Percentiles rank a stretch among this genome's conserved stretches.
phyloP scores from a whole-genome alignment of 108 stramenopile species.

The Craspedostauros australis region DNA sequence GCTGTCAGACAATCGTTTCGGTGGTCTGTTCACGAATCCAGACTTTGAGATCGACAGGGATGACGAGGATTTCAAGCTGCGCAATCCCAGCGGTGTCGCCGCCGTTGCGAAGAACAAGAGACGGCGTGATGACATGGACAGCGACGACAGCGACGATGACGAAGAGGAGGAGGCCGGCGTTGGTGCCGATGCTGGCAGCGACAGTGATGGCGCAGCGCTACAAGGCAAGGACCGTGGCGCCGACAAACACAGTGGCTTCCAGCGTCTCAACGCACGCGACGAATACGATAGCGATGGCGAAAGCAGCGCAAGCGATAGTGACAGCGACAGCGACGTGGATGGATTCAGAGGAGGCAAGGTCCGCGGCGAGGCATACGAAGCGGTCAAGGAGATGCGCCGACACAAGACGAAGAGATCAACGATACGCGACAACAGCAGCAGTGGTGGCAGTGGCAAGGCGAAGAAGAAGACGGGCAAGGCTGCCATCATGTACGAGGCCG shows the following conservation, averaged over 20 bases:
- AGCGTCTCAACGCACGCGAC: slow-evolving; percentile 44
- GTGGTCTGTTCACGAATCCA: slow-evolving; percentile 83
- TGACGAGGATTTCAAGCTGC: slow-evolving; percentile 88
- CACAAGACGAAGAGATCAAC: slow-evolving; percentile 21
- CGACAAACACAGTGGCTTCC: no score
- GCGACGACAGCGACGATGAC: slow-evolving; percentile 62
- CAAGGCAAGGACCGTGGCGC: no score
- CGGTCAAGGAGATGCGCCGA: slow-evolving; percentile 26
- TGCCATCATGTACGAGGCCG: slow-evolving; percentile 68
- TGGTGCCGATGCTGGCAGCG: slow-evolving; percentile 25
- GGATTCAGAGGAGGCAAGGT: slow-evolving; percentile 82
- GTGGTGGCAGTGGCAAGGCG: slow-evolving; percentile 19
- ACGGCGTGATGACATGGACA: slow-evolving; percentile 78
- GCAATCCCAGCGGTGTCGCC: slow-evolving; percentile 89
- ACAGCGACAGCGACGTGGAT: slow-evolving; percentile 65
- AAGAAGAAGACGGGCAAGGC: slow-evolving; percentile 40
- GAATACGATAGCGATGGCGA: slow-evolving; percentile 28
- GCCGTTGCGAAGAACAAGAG: slow-evolving; percentile 30
- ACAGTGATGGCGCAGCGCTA: no score
- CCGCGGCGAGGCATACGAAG: slow-evolving; percentile 67
- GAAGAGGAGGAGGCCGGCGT: slow-evolving; percentile 36
- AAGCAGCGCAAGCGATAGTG: slow-evolving; percentile 6
- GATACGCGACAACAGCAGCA: no score
- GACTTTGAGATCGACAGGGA: slow-evolving; percentile 96
- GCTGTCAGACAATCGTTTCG: slow-evolving; percentile 94